phyloP scores from a whole-genome alignment of 768 basidiomycete species.

The Cyclocybe cylindracea region DNA sequence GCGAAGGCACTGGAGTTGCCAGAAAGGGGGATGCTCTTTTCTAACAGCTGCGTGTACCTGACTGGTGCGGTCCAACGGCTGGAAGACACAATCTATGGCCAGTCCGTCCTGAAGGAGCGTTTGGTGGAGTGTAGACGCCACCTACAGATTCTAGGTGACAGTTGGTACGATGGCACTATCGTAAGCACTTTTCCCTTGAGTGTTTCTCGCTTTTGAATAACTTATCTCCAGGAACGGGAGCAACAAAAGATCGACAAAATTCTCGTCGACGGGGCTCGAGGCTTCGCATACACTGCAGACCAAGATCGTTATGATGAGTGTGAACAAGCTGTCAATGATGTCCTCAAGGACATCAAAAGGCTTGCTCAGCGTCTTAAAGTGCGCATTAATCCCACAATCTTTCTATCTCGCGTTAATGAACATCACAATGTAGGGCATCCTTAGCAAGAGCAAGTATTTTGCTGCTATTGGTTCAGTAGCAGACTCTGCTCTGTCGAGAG shows the following conservation, averaged over 20 bases:
- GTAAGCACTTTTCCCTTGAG: constrained; percentile 39
- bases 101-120: constrained; percentile 40
- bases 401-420: neutral
- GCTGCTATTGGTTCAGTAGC: constrained; percentile 69
- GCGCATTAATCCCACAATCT: constrained; percentile 13
- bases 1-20: constrained; percentile 46
- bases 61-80: constrained; percentile 50
- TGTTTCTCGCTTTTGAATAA: constrained; percentile 1
- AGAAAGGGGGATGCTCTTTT: constrained; percentile 67
- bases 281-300: constrained; percentile 69
- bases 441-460: constrained; percentile 75
- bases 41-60: constrained; percentile 81
- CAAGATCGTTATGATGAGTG: constrained; percentile 79
- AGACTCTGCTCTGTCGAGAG: constrained; percentile 63
- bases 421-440: constrained; percentile 47
- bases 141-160: constrained; percentile 59
- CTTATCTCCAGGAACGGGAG: constrained; percentile 46
- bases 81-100: constrained; percentile 25
- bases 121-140: constrained; percentile 51
- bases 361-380: constrained; percentile 77
- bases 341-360: constrained; percentile 62
- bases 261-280: constrained; percentile 54
- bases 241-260: constrained; percentile 42
- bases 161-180: constrained; percentile 71
- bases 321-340: constrained; percentile 64